Evolutionary conservation across 176 grass and related monocot genomes (phyloP).

Genomic region (Eleusine coracana): DNA sequence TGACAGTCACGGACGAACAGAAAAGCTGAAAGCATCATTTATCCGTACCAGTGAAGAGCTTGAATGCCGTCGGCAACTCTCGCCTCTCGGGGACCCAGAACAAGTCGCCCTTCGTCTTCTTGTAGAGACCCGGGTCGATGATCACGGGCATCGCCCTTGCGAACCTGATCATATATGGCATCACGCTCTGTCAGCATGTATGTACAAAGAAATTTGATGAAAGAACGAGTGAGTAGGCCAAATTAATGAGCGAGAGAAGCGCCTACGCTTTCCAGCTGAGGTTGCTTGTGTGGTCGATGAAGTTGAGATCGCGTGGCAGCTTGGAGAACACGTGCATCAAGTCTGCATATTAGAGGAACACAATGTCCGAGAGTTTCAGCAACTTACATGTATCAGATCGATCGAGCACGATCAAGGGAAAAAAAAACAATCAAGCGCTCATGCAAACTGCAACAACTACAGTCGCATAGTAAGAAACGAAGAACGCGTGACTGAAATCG

Average conservation of each 20-base stretch:
- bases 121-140: constrained; percentile 80
- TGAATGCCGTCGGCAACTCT: constrained; percentile 81
- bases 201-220: not conserved
- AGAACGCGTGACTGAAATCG: not conserved
- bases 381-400: too few species aligned
- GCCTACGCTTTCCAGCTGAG: constrained; percentile 86
- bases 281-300: constrained; percentile 86
- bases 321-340: constrained; percentile 79
- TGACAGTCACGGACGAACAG: not conserved
- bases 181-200: not conserved
- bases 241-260: not conserved
- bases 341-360: constrained; percentile 41
- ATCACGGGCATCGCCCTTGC: constrained; percentile 83
- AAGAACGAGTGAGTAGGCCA: not conserved
- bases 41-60: constrained; percentile 75
- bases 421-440: not conserved
- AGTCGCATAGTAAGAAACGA: not conserved
- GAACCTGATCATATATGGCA: constrained; percentile 42
- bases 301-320: constrained; percentile 89
- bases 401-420: not conserved
- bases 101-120: constrained; percentile 66
- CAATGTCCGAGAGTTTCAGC: not conserved
- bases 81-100: constrained; percentile 74
- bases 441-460: not conserved
- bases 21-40: not conserved